Conservation (phyloP, 2,329 filamentous ascomycete genomes). For the Sporothrix brasiliensis region DNA sequence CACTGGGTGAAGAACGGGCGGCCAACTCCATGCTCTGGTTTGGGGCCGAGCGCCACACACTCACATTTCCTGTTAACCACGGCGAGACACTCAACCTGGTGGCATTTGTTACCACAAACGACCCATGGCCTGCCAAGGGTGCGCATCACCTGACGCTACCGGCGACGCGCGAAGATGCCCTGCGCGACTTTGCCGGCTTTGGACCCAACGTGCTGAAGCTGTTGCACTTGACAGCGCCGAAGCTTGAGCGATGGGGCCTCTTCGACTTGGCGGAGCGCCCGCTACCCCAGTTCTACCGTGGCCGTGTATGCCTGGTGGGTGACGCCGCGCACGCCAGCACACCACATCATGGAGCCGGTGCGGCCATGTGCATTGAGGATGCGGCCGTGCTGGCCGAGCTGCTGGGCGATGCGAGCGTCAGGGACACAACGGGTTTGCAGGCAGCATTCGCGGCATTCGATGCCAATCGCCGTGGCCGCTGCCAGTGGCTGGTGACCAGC, state of each 20-base stretch:
- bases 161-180: conserved; percentile 42
- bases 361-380: conserved; percentile 61
- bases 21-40: conserved; percentile 40
- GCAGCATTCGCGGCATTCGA: conserved; percentile 58
- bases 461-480: conserved; percentile 51
- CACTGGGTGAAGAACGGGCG: conserved; percentile 50
- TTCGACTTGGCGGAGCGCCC: conserved; percentile 52
- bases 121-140: conserved; percentile 41
- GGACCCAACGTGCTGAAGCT: conserved; percentile 42
- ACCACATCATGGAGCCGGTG: conserved; percentile 62
- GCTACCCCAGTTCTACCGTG: conserved; percentile 48
- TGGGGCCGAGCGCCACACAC: conserved; percentile 58
- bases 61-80: conserved; percentile 64
- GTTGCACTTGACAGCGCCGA: conserved; percentile 40
- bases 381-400: conserved; percentile 50
- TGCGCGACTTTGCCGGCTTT: conserved; percentile 45
- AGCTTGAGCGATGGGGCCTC: conserved; percentile 48
- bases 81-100: conserved; percentile 58
- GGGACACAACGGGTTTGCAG: conserved; percentile 44
- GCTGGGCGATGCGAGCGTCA: conserved; percentile 46
- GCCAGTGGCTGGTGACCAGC: conserved; percentile 54
- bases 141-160: conserved; percentile 36
- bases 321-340: conserved; percentile 67
- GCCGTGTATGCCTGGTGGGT: conserved; percentile 55
- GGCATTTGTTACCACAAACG: conserved; percentile 44